Evolutionary conservation across 495 filamentous ascomycete species (phyloP).

Genomic region (Melanomma pulvis-pyrius): DNA sequence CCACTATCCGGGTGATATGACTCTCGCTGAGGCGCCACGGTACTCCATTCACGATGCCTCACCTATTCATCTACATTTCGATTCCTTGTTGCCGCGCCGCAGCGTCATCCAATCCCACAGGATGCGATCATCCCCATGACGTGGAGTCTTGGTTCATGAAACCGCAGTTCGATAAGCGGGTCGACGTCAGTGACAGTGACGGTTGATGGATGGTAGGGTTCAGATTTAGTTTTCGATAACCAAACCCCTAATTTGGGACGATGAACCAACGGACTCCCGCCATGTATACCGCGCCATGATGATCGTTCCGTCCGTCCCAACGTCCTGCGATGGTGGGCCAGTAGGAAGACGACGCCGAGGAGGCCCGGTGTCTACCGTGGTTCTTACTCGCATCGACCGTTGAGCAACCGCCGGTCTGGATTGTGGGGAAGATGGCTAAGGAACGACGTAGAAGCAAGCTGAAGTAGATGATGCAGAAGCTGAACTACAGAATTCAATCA

Average conservation of each 20-base stretch:
- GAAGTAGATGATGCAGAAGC: background rate
- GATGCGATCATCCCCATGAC: conserved; percentile 3
- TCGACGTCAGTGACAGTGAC: background rate
- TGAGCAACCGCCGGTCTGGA: background rate
- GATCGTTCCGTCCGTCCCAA: background rate
- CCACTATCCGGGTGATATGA: background rate
- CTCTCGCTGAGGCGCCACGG: background rate
- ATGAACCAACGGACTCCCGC: background rate
- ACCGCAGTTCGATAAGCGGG: background rate
- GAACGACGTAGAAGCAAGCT: background rate
- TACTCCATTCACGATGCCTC: background rate
- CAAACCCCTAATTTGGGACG: background rate
- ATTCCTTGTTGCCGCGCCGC: background rate
- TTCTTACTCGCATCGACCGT: no score
- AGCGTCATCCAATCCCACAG: background rate
- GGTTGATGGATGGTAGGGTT: background rate
- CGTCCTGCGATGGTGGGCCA: background rate
- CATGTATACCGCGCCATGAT: background rate
- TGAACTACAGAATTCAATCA: background rate
- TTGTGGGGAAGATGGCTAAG: background rate
- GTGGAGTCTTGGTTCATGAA: conserved; percentile 1
- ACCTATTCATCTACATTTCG: background rate
- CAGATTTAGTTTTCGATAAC: background rate
- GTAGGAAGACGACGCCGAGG: background rate
- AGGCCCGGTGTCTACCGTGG: background rate